phyloP scores from a whole-genome alignment of 2,329 filamentous ascomycete species.

The Westerdykella aurantiaca region DNA sequence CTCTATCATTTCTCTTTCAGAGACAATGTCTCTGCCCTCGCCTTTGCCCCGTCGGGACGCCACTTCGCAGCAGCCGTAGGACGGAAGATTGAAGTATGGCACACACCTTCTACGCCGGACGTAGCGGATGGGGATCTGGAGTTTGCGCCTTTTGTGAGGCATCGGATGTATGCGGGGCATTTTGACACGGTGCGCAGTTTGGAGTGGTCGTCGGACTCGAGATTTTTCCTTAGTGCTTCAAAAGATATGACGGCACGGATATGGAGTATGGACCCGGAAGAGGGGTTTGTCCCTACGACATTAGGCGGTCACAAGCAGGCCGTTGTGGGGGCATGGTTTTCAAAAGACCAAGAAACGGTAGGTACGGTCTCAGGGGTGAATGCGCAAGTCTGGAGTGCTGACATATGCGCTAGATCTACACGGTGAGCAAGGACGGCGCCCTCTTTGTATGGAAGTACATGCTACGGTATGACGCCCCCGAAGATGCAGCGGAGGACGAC shows the following conservation, averaged over 20 bases:
- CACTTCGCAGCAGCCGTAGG: constrained; percentile 88
- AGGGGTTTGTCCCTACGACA: constrained; percentile 83
- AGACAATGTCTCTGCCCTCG: constrained; percentile 70
- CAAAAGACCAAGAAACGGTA: constrained; percentile 77
- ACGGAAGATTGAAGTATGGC: constrained; percentile 89
- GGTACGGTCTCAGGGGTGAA: constrained; percentile 12
- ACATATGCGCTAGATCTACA: constrained; percentile 60
- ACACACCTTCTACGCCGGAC: constrained; percentile 85
- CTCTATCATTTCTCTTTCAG: constrained; percentile 97
- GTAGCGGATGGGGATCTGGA: constrained; percentile 78
- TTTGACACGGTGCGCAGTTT: constrained; percentile 82
- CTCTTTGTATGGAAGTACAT: constrained; percentile 90
- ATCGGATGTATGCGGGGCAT: constrained; percentile 80
- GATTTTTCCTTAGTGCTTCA: constrained; percentile 88
- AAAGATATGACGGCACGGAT: constrained; percentile 90
- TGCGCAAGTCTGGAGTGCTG: constrained; percentile 1
- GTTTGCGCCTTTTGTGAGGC: constrained; percentile 88
- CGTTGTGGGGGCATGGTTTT: constrained; percentile 95
- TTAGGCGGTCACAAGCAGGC: constrained; percentile 85
- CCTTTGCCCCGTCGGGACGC: constrained; percentile 84
- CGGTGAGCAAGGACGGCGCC: constrained; percentile 94
- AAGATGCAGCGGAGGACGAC: constrained; percentile 52
- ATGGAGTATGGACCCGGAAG: constrained; percentile 87
- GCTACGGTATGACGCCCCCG: constrained; percentile 51
- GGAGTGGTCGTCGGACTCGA: constrained; percentile 92